phyloP scores from a whole-genome alignment of 768 basidiomycete genomes.

The Peribolospora baueri region DNA sequence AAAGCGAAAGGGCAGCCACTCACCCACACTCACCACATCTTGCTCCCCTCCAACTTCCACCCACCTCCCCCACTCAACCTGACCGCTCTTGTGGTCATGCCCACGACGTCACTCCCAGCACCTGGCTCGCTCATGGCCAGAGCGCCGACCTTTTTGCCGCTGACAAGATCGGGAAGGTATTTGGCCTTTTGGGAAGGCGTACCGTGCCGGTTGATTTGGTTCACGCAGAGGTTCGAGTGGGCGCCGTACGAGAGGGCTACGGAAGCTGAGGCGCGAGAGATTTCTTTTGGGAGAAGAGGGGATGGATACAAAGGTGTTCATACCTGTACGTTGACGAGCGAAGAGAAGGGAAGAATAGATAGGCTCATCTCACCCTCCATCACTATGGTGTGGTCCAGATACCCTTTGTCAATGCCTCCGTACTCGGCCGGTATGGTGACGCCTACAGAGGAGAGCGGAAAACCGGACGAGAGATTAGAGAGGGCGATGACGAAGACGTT shows the following conservation, averaged over 20 bases:
- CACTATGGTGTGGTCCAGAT: conserved; percentile 65
- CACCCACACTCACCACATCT: conserved; percentile 51
- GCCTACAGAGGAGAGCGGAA: conserved; percentile 11
- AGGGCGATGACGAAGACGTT: too few species aligned
- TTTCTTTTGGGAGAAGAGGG: neutral
- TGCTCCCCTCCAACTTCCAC: conserved; percentile 63
- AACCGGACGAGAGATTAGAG: conserved; percentile 8
- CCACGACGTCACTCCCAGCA: conserved; percentile 83
- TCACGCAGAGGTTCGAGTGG: conserved; percentile 68
- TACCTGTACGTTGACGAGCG: neutral
- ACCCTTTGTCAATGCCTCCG: conserved; percentile 60
- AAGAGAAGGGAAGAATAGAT: neutral
- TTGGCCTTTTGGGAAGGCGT: conserved; percentile 58
- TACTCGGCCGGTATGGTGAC: conserved; percentile 52
- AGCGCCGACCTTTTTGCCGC: conserved; percentile 51
- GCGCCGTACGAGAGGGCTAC: conserved; percentile 80
- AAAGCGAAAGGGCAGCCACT: neutral
- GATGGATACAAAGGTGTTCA: neutral
- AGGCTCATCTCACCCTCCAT: conserved; percentile 42
- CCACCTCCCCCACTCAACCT: conserved; percentile 27
- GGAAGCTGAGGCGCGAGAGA: conserved; percentile 72
- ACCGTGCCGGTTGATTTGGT: conserved; percentile 64
- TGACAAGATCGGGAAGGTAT: conserved; percentile 56
- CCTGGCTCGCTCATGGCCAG: conserved; percentile 88
- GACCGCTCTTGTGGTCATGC: conserved; percentile 33